Evolutionary conservation across 2,329 filamentous ascomycete species (phyloP).

Genomic region (Epichloe uncinata): DNA sequence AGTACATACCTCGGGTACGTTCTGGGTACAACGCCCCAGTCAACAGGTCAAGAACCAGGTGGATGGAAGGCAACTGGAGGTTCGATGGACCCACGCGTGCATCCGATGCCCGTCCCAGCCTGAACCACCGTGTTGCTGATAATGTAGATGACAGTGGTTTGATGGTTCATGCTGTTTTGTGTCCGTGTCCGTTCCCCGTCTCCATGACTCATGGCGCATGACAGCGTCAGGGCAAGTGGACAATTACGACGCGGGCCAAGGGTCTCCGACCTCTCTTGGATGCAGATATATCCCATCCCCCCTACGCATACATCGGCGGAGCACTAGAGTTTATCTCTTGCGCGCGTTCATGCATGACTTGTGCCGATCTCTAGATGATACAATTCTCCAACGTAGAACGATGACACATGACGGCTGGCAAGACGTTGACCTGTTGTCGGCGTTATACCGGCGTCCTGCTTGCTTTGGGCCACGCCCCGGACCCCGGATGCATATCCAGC

Average conservation of each 20-base stretch:
- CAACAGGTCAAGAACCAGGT: not conserved
- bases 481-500: not conserved
- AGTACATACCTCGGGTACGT: not conserved
- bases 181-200: not conserved
- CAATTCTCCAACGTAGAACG: not conserved
- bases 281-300: not conserved
- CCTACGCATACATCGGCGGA: not conserved
- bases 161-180: not conserved
- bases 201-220: not conserved
- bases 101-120: not conserved
- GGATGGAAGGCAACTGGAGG: not conserved
- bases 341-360: not conserved
- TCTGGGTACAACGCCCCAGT: constrained; percentile 2
- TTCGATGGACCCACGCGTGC: constrained; percentile 2
- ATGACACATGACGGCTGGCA: not conserved
- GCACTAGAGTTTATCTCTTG: not conserved
- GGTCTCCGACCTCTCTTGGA: not conserved
- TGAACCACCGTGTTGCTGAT: not conserved
- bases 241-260: not conserved
- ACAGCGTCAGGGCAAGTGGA: not conserved
- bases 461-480: not conserved
- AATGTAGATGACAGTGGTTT: not conserved
- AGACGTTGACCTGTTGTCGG: not conserved
- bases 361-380: not conserved
- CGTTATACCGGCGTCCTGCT: constrained; percentile 2